A percentile compares a stretch with the other conserved stretches of the same genome.
Evolutionary conservation across 164 flowering plant species (phyloP).

Genomic region (Aristolochia fimbriata): DNA sequence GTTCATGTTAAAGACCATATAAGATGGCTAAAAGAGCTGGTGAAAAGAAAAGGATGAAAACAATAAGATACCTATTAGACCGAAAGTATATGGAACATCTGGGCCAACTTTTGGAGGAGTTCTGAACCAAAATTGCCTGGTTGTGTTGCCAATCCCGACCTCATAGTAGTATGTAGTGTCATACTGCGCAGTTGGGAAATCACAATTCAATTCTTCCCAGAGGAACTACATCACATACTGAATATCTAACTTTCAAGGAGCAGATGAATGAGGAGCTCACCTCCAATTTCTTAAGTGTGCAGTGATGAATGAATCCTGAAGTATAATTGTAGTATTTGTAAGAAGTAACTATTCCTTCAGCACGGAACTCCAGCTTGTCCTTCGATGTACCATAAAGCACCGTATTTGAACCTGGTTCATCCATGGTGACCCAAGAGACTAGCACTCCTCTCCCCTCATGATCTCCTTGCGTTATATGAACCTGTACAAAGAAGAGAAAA

Average conservation of each 20-base stretch:
- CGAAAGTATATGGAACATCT: slow-evolving; percentile 51
- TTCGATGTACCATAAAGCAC: slow-evolving; percentile 2
- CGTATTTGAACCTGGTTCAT: slow-evolving; percentile 16
- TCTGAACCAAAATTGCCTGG: slow-evolving; percentile 34
- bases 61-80: slow-evolving; percentile 34
- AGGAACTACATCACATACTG: background rate
- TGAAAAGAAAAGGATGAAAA: no score
- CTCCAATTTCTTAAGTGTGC: slow-evolving; percentile 45
- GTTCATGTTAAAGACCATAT: no score
- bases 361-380: slow-evolving; percentile 13
- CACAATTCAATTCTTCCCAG: no score
- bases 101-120: slow-evolving; percentile 48
- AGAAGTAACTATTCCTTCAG: slow-evolving; percentile 22
- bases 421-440: slow-evolving; percentile 41
- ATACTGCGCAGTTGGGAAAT: slow-evolving; percentile 21
- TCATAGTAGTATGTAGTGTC: slow-evolving; percentile 39
- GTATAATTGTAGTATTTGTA: slow-evolving; percentile 59
- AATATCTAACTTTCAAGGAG: background rate
- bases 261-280: slow-evolving; percentile 15
- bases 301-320: slow-evolving; percentile 75
- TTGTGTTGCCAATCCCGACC: slow-evolving; percentile 26
- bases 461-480: slow-evolving; percentile 56
- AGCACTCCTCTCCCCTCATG: slow-evolving; percentile 32
- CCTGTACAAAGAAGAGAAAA: slow-evolving; percentile 17
- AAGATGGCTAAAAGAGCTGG: no score